Conservation (phyloP, 805 yeast species). For the Phaffomyces opuntiae region DNA sequence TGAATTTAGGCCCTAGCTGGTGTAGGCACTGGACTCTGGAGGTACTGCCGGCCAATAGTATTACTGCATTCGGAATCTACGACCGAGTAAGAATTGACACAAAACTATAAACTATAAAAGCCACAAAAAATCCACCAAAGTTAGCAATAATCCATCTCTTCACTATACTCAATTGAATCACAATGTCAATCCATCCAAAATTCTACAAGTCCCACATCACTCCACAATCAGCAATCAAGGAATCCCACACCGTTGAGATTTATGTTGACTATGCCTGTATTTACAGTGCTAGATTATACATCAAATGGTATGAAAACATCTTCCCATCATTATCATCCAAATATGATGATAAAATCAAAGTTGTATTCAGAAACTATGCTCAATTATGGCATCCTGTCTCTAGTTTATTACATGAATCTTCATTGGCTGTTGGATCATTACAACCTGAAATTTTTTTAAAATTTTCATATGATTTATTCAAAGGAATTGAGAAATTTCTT, state of each 20-base stretch:
- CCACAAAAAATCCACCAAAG: too few relatives aligned
- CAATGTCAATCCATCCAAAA: constrained; percentile 25
- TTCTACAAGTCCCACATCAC: constrained; percentile 19
- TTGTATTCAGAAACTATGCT: constrained; percentile 64
- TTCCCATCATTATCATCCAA: constrained; percentile 40
- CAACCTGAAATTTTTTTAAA: constrained; percentile 50
- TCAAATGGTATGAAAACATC: constrained; percentile 43
- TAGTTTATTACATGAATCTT: constrained; percentile 59
- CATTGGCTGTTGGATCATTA: constrained; percentile 59
- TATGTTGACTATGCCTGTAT: constrained; percentile 77
- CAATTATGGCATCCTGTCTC: constrained; percentile 92
- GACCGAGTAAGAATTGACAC: too few relatives aligned
- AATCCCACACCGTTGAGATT: constrained; percentile 44
- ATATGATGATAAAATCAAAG: constrained; percentile 45
- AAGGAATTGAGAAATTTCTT: constrained; percentile 45
- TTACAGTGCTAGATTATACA: constrained; percentile 58
- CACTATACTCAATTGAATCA: too few relatives aligned
- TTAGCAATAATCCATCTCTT: too few relatives aligned
- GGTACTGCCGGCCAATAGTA: too few relatives aligned
- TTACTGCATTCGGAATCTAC: too few relatives aligned
- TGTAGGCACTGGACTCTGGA: too few relatives aligned
- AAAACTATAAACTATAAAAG: too few relatives aligned
- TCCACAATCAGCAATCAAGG: constrained; percentile 7
- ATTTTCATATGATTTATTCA: constrained; percentile 49
- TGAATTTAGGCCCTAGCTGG: too few relatives aligned